These are phyloP conservation scores for Aphanomyces stellatus DNA, from an alignment of 352 stramenopile species.

Conservation along the genomic window DNA sequence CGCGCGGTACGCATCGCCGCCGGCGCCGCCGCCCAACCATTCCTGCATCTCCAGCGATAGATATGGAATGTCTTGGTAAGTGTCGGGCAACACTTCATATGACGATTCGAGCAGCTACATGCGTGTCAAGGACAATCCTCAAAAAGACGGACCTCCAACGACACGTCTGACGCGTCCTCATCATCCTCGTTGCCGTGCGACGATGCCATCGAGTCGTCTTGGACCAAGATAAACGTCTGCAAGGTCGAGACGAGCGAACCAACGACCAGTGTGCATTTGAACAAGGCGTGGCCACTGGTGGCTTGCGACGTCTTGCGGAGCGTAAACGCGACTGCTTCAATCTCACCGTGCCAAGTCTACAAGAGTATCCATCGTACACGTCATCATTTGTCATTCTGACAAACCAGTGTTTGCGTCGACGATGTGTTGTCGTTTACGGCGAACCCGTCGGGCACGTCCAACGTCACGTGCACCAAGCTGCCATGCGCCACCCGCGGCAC, in stretches of 20 bases:
- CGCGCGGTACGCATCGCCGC: conserved; percentile 64
- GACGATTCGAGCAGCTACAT: conserved; percentile 31
- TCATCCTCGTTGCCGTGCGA: conserved; percentile 33
- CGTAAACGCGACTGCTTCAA: background rate
- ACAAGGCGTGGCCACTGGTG: conserved; percentile 52
- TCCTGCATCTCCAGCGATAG: conserved; percentile 53
- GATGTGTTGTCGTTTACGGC: conserved; percentile 16
- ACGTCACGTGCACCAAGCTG: conserved; percentile 59
- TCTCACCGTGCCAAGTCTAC: conserved; percentile 2
- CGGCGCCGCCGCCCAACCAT: conserved; percentile 60
- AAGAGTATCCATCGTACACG: background rate
- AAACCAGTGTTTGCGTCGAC: background rate
- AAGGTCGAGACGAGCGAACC: conserved; percentile 54
- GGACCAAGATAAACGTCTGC: conserved; percentile 42
- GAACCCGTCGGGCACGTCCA: conserved; percentile 57
- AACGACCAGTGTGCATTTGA: conserved; percentile 61
- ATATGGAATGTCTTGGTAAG: conserved; percentile 72
- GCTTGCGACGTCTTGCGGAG: conserved; percentile 25
- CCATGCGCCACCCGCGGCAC: conserved; percentile 21
- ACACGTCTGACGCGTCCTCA: conserved; percentile 32
- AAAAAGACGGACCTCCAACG: no score
- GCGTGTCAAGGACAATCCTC: no score
- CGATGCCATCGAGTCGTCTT: conserved; percentile 29
- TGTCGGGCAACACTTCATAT: conserved; percentile 56
- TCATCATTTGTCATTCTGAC: no score